phyloP scores from a whole-genome alignment of 2,329 filamentous ascomycete genomes.

The Gremmenia infestans region DNA sequence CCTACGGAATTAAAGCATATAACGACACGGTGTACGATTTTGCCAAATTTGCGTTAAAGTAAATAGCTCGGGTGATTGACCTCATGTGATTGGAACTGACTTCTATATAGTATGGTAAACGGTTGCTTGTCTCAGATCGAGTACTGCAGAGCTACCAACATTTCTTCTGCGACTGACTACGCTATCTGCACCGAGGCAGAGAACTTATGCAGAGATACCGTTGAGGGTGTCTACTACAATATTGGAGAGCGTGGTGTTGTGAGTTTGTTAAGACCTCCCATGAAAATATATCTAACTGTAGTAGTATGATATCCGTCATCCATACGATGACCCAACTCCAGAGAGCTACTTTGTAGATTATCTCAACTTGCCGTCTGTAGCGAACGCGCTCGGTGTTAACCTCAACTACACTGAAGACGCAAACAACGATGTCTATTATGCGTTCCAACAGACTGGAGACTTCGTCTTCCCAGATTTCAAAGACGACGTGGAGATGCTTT shows the following conservation, averaged over 20 bases:
- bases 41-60: slow-evolving; percentile 43
- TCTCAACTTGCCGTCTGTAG: slow-evolving; percentile 8
- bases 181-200: slow-evolving; percentile 47
- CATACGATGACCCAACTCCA: slow-evolving; percentile 46
- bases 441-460: slow-evolving; percentile 48
- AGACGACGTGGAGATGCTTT: slow-evolving; percentile 39
- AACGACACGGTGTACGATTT: slow-evolving; percentile 44
- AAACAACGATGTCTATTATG: slow-evolving; percentile 37
- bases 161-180: slow-evolving; percentile 30
- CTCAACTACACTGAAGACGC: slow-evolving; percentile 7
- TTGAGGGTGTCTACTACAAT: slow-evolving; percentile 38
- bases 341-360: slow-evolving; percentile 42
- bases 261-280: slow-evolving; percentile 7
- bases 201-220: slow-evolving; percentile 52
- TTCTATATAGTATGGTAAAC: slow-evolving; percentile 34
- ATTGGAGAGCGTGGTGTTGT: slow-evolving; percentile 36
- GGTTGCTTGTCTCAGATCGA: slow-evolving; percentile 38
- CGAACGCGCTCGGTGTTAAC: slow-evolving; percentile 11
- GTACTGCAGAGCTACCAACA: slow-evolving; percentile 43
- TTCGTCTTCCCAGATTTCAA: slow-evolving; percentile 57
- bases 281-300: neutral
- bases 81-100: neutral
- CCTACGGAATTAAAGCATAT: slow-evolving; percentile 31
- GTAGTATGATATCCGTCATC: slow-evolving; percentile 48
- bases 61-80: neutral